Percentiles rank a stretch among this genome's conserved stretches.
Conservation (phyloP, 352 stramenopile species). For the Phytopythium litorale region DNA sequence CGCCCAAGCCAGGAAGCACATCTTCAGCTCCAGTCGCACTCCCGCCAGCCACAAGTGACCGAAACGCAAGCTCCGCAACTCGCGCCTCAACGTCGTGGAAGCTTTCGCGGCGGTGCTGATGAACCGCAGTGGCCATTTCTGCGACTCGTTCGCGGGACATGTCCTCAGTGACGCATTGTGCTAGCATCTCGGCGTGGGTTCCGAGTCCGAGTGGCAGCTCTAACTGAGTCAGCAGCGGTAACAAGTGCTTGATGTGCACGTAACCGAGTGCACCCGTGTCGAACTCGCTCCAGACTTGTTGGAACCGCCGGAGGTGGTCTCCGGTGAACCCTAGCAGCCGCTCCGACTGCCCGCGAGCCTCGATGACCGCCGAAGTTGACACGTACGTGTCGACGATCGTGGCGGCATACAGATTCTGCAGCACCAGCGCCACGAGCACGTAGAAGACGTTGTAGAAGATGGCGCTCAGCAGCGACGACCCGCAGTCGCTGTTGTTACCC, state of each 20-base stretch:
- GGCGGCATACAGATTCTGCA: conserved; percentile 80
- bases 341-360: conserved; percentile 50
- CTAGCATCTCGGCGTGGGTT: conserved; percentile 28
- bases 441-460: conserved; percentile 84
- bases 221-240: conserved; percentile 49
- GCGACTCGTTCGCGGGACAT: conserved; percentile 22
- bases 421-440: conserved; percentile 67
- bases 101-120: conserved; percentile 41
- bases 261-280: conserved; percentile 71
- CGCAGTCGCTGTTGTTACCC: conserved; percentile 56
- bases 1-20: conserved; percentile 3
- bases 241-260: conserved; percentile 63
- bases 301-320: conserved; percentile 60
- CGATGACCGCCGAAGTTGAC: conserved; percentile 56
- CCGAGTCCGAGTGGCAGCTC: conserved; percentile 55
- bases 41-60: conserved; percentile 55
- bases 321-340: conserved; percentile 60
- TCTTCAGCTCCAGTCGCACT: conserved; percentile 39
- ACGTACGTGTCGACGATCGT: conserved; percentile 84
- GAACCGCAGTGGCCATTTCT: conserved; percentile 24
- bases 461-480: conserved; percentile 50
- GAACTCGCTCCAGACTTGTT: conserved; percentile 70
- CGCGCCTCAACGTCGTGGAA: conserved; percentile 75
- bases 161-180: conserved; percentile 30
- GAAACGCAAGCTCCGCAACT: conserved; percentile 59